Conservation (phyloP, 2,329 filamentous ascomycete species). For the Mariannaea sp. region DNA sequence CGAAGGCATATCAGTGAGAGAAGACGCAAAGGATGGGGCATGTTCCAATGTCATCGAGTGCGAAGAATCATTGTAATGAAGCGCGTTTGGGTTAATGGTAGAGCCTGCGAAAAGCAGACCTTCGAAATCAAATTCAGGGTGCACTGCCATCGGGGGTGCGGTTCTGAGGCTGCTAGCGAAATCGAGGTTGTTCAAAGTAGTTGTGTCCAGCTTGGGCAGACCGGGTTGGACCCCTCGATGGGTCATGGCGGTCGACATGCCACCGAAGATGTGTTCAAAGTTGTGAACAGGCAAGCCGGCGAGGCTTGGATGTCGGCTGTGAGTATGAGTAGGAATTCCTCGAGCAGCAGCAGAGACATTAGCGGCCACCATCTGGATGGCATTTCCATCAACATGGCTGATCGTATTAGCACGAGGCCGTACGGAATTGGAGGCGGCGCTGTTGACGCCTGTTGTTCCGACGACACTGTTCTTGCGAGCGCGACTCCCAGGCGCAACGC, state of each 20-base stretch:
- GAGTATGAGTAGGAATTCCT: slow-evolving; percentile 62
- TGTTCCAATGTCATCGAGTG: slow-evolving; percentile 68
- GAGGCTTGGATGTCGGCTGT: slow-evolving; percentile 76
- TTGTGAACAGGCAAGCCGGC: slow-evolving; percentile 66
- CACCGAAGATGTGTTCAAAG: slow-evolving; percentile 68
- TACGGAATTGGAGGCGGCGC: slow-evolving; percentile 63
- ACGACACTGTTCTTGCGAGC: slow-evolving; percentile 93
- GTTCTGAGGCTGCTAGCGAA: slow-evolving; percentile 74
- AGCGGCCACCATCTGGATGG: slow-evolving; percentile 73
- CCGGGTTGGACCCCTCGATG: slow-evolving; percentile 70
- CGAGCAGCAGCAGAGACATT: slow-evolving; percentile 58
- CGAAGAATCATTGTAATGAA: slow-evolving; percentile 84
- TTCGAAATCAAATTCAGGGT: slow-evolving; percentile 54
- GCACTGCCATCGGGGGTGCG: slow-evolving; percentile 70
- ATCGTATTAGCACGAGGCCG: slow-evolving; percentile 94
- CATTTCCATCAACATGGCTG: slow-evolving; percentile 82
- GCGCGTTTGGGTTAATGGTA: slow-evolving; percentile 71
- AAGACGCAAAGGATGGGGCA: slow-evolving; percentile 62
- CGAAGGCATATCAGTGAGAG: slow-evolving; percentile 62
- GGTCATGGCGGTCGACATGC: slow-evolving; percentile 72
- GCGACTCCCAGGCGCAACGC: slow-evolving; percentile 69
- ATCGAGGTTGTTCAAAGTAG: slow-evolving; percentile 68
- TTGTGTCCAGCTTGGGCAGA: slow-evolving; percentile 83
- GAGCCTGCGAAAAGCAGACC: slow-evolving; percentile 69
- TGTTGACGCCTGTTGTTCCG: slow-evolving; percentile 53